Base-by-base conservation (phyloP, 768 basidiomycete genomes). In the Agaricus blazei region DNA sequence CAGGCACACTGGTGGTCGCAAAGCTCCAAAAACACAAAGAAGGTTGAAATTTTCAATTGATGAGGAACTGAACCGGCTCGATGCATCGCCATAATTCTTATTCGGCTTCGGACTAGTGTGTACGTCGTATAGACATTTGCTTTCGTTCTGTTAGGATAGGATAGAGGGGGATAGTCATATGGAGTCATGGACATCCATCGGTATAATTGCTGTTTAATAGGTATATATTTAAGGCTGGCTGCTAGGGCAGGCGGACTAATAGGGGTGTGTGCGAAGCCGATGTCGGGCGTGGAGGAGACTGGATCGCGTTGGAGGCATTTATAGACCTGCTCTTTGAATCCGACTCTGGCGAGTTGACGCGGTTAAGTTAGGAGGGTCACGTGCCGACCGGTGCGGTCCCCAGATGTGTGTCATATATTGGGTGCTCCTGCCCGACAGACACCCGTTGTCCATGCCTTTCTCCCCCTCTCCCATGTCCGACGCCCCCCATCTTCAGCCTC, bases 1-100 rank as follows among this genome's bases (percentile, higher is more conserved):
- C 54, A 90, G 88, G 63, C 85, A 87, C 76, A 93, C 92, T 0
- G 92, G 91, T 6, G 93, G 93, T n/a, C 75, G 93, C 31, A 83
- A 89, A 60, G 92, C 93, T 4, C 82, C 90, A 5, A 95, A 95
- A 71, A 93, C 90, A 4, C 93, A 95, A 65, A 75, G 93, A 56
- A 68, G 93, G 59, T 76, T 93, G 9, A 84, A 84, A 14, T 95
- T 94, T 70, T 90, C 88, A 26, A 85, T 93, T 60, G 82, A 91
- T 59, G 82, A 87, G 47, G 88, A 90, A 70, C 63, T 93, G 51
- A 62, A 67, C 52, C 58, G 57, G 44, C 54, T 66, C 47, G 51
- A 49, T 34, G 48, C 34, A 3, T 19, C 31, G 31, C 46, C 46
- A 42, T 36, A 27, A 43, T 40, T 12, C n/a, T 40, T 4, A 40